A percentile compares a stretch with the other conserved stretches of the same genome.
phyloP scores from a whole-genome alignment of 495 filamentous ascomycete species.

The Evernia prunastri region DNA sequence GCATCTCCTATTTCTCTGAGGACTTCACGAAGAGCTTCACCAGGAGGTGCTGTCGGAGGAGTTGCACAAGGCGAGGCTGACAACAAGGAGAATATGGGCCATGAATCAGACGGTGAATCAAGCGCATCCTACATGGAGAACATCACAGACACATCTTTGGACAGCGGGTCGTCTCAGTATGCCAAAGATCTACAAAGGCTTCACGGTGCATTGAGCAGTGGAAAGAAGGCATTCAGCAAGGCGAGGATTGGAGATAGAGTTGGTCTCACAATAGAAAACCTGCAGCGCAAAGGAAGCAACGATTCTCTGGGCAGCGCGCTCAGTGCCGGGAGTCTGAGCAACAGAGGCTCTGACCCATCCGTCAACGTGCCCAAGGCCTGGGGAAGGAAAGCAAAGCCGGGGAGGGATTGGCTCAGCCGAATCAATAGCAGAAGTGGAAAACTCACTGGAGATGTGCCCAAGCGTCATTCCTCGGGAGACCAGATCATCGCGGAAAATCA shows the following conservation, averaged over 20 bases:
- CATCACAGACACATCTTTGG: conserved; percentile 30
- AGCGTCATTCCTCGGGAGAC: conserved; percentile 26
- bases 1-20: conserved; percentile 23
- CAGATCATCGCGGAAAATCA: conserved; percentile 11
- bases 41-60: conserved; percentile 24
- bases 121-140: conserved; percentile 33
- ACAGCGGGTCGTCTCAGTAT: conserved; percentile 35
- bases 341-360: conserved; percentile 41
- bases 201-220: conserved; percentile 36
- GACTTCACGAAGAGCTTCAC: conserved; percentile 26
- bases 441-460: conserved; percentile 22
- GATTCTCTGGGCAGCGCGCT: conserved; percentile 29
- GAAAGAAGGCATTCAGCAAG: conserved; percentile 44
- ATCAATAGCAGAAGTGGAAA: conserved; percentile 26
- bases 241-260: conserved; percentile 33
- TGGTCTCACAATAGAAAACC: conserved; percentile 40
- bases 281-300: conserved; percentile 36
- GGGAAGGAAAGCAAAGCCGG: conserved; percentile 48
- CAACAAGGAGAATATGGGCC: conserved; percentile 18
- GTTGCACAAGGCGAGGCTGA: conserved; percentile 12
- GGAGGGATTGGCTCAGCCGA: conserved; percentile 48
- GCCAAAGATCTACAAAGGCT: conserved; percentile 42
- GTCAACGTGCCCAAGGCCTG: conserved; percentile 52
- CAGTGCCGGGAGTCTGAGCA: conserved; percentile 31
- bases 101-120: conserved; percentile 20